Conservation (phyloP, 352 stramenopile species). For the Globisporangium barbulae region DNA sequence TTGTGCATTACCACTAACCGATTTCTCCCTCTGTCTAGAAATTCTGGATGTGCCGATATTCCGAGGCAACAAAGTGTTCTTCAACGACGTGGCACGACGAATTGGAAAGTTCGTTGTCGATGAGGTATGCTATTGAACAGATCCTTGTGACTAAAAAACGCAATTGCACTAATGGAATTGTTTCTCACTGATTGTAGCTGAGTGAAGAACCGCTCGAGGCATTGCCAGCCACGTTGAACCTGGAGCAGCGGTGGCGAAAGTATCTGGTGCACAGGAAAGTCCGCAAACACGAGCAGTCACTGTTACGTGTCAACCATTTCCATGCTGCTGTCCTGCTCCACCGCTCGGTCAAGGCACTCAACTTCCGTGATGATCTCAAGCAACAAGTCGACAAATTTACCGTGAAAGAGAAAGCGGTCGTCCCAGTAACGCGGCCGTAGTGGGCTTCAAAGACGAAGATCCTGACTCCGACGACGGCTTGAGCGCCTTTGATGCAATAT, state of each 20-base stretch:
- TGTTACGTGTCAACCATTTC: constrained; percentile 57
- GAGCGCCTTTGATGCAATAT: constrained; percentile 4
- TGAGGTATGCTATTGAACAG: constrained; percentile 23
- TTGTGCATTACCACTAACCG: neutral
- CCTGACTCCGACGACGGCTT: constrained; percentile 1
- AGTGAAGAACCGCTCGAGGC: constrained; percentile 46
- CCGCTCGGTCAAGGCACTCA: constrained; percentile 40
- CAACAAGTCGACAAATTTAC: constrained; percentile 37
- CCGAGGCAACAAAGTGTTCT: constrained; percentile 59
- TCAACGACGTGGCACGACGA: constrained; percentile 54
- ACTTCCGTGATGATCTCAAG: constrained; percentile 51
- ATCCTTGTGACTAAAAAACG: neutral
- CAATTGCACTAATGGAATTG: neutral
- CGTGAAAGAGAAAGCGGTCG: neutral
- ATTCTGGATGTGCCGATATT: constrained; percentile 56
- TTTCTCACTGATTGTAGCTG: constrained; percentile 23
- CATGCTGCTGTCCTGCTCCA: constrained; percentile 42
- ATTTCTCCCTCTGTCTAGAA: constrained; percentile 15
- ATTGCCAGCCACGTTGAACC: constrained; percentile 43
- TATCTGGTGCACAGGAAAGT: constrained; percentile 49
- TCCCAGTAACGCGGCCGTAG: neutral
- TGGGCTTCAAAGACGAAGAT: neutral
- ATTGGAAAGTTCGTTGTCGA: constrained; percentile 63
- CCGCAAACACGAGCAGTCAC: constrained; percentile 43
- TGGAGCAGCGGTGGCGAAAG: constrained; percentile 61